Conservation (phyloP, 2,329 filamentous ascomycete genomes). For the Colletotrichum nymphaeae region DNA sequence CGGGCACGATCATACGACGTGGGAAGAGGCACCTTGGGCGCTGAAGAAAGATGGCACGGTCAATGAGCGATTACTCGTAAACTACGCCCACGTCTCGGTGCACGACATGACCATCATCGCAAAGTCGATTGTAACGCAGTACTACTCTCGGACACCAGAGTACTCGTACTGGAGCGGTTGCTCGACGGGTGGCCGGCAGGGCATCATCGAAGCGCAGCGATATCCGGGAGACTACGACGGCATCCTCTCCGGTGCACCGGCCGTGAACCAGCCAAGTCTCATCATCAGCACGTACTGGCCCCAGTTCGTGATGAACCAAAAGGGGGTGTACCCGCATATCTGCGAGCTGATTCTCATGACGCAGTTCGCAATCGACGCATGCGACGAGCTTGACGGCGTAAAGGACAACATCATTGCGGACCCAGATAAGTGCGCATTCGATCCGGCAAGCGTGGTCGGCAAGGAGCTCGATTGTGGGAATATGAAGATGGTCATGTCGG, state of each 20-base stretch:
- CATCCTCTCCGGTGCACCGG: constrained; percentile 59
- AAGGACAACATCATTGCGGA: constrained; percentile 29
- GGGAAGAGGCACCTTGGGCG: constrained; percentile 38
- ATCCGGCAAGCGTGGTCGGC: constrained; percentile 38
- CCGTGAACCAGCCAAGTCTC: constrained; percentile 43
- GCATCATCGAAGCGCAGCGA: constrained; percentile 61
- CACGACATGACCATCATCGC: constrained; percentile 53
- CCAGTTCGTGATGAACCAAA: constrained; percentile 34
- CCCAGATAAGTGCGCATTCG: constrained; percentile 38
- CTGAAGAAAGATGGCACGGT: constrained; percentile 31
- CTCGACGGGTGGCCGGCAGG: constrained; percentile 67
- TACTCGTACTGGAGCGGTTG: constrained; percentile 65
- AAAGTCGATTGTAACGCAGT: constrained; percentile 59
- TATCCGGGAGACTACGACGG: constrained; percentile 67
- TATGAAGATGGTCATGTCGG: constrained; percentile 21
- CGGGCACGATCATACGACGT: constrained; percentile 18
- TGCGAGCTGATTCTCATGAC: constrained; percentile 46
- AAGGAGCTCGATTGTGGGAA: constrained; percentile 41
- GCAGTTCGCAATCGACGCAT: constrained; percentile 35
- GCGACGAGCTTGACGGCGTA: constrained; percentile 34
- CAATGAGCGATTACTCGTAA: constrained; percentile 23
- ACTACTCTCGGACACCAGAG: constrained; percentile 55
- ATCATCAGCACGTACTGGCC: constrained; percentile 36
- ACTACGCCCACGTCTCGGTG: constrained; percentile 31
- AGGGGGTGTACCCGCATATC: constrained; percentile 22